These are phyloP conservation scores for Lasiodiplodia gonubiensis DNA, from an alignment of 2,329 filamentous ascomycete species.

Conservation along the genomic window DNA sequence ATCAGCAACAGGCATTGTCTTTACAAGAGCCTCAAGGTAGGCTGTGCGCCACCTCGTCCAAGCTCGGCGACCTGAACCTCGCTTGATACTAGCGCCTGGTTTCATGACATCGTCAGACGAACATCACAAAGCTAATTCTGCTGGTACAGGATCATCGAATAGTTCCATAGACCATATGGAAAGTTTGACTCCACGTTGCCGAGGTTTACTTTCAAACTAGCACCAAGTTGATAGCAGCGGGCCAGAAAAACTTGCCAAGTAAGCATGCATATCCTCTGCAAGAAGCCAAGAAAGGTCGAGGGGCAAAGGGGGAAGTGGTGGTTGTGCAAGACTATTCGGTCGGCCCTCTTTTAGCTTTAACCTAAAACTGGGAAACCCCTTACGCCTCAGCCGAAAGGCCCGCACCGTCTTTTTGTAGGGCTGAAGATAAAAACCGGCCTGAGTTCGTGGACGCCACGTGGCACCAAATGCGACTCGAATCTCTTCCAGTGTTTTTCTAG, in stretches of 20 bases:
- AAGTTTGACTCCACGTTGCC: too few relatives aligned
- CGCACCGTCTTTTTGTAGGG: background rate
- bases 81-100: background rate
- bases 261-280: too few relatives aligned
- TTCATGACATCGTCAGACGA: background rate
- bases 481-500: background rate
- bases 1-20: background rate
- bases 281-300: too few relatives aligned
- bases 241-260: too few relatives aligned
- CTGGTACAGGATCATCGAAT: too few relatives aligned
- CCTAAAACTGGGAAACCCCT: background rate
- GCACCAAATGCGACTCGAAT: conserved; percentile 1
- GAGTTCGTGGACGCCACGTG: background rate
- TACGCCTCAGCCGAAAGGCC: background rate
- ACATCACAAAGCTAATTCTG: background rate
- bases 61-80: background rate
- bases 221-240: too few relatives aligned
- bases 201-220: too few relatives aligned
- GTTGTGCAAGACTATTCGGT: too few relatives aligned
- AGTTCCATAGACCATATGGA: too few relatives aligned
- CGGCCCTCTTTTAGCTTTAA: background rate
- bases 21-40: background rate
- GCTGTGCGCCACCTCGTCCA: background rate
- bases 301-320: too few relatives aligned
- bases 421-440: background rate